Evolutionary conservation across 441 rosid species (phyloP), one percentile per base, ranked within the genome.

Genomic region (Dalechampia spathulata): DNA sequence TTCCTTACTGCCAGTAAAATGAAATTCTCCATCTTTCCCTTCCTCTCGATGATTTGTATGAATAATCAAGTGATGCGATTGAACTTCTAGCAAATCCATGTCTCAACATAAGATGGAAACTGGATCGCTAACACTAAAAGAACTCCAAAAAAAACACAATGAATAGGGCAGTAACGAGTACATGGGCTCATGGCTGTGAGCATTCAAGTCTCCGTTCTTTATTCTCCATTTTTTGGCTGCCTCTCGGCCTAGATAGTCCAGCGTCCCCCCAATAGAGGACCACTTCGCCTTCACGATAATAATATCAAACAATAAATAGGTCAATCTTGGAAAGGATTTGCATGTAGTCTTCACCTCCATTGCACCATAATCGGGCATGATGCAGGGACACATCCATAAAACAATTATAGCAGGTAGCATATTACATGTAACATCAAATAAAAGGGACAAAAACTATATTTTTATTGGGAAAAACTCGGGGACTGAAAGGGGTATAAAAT

Each of bases 301-400:
- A 28, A n/a, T n/a, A n/a, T n/a, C n/a, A n/a, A n/a, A n/a, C n/a
- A n/a, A n/a, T n/a, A n/a, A n/a, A n/a, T n/a, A n/a, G n/a, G 55
- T 44, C 27, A 16, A 54, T 28, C 51, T 42, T 49, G n/a, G n/a
- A 27, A 53, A 64, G 56, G 61, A 45, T 62, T 56, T 25, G 64
- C 74, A 52, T 56, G 70, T 62, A 48, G 65, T 63, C 49, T 58
- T 55, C 52, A 36, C 37, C 30, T 45, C 52, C 65, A 65, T 41
- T 37, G 50, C 49, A 55, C 67, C 58, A 42, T 57, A n/a, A n/a
- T n/a, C n/a, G n/a, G n/a, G n/a, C n/a, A n/a, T n/a, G n/a, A n/a
- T n/a, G n/a, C n/a, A n/a, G n/a, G n/a, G n/a, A n/a, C n/a, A n/a
- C n/a, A n/a, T n/a, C n/a, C n/a, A n/a, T n/a, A n/a, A n/a, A n/a